Evolutionary conservation across 1,284 basidiomycete genomes (phyloP), one percentile per base, ranked within the genome.

Genomic region (Ustilago hordei): DNA sequence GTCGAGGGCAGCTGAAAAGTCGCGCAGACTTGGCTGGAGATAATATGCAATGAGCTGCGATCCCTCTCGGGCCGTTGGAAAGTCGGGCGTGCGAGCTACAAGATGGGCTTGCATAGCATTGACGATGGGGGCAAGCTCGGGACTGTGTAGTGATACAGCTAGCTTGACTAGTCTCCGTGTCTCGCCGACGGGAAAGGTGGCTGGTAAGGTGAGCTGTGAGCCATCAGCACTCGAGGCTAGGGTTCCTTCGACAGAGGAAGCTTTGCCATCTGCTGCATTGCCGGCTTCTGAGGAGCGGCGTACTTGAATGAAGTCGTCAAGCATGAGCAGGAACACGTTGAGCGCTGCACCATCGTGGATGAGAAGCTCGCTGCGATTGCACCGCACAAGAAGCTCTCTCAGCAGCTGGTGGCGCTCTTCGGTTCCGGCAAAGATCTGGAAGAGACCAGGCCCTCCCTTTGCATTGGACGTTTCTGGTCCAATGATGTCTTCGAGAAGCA

Each of bases 1-100:
- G 28, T 69, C 75, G 15, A 73, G 75, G 4, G 69, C 75, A 9
- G 69, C 53, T 31, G 19, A 48, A 45, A 67, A 73, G 23, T 77
- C 69, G 47, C 69, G 75, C 32, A 73, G 15, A 12, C 59, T 64
- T 9, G 69, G 69, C 54, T 69, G 69, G 31, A 77, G 48, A 32
- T 69, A 77, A 60, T 63, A 73, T 1, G 60, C 67, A 19, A 77
- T 69, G 58, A 77, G 52, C 39, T 66, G 63, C 31, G 66, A 52
- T 0, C 69, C 75, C 48, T 77, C 69, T n/a, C 66, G 69, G 9
- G 75, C 69, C 8, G 66, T 62, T 4, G 75, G 75, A 39, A 73
- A 77, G 60, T 72, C 63, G 8, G 65, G 58, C 0, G 66, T 66
- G 34, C 53, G 60, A 2, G 62, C 47, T 47, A 69, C 75, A 13